phyloP scores from a whole-genome alignment of 2,329 filamentous ascomycete genomes.

The Colletotrichum lentis region DNA sequence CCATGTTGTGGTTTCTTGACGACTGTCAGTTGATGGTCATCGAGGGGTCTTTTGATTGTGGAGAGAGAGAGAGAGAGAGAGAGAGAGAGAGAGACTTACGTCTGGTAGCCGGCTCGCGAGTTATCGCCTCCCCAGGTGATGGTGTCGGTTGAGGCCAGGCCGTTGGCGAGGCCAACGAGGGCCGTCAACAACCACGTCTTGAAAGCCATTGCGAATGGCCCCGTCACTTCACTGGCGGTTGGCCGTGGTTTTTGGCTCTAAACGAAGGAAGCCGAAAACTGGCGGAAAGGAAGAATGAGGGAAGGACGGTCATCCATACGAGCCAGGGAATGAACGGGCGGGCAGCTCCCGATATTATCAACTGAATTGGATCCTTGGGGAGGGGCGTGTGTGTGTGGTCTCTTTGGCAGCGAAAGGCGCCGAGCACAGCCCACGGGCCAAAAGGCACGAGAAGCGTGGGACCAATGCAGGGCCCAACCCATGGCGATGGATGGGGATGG shows the following conservation, averaged over 20 bases:
- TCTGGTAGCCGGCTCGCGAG: slow-evolving; percentile 61
- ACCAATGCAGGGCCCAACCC: slow-evolving; percentile 20
- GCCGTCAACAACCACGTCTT: slow-evolving; percentile 40
- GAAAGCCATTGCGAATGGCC: slow-evolving; percentile 32
- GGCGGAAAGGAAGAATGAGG: slow-evolving; percentile 16
- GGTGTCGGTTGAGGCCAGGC: slow-evolving; percentile 59
- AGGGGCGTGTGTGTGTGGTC: too few species aligned
- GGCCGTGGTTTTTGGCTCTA: slow-evolving; percentile 13
- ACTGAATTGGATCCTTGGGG: slow-evolving; percentile 6
- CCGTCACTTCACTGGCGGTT: slow-evolving; percentile 20
- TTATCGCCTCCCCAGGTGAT: slow-evolving; percentile 69
- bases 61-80: not conserved
- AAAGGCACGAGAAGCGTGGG: slow-evolving; percentile 11
- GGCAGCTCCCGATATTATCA: slow-evolving; percentile 32
- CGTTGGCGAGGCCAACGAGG: slow-evolving; percentile 47
- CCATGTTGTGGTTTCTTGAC: slow-evolving; percentile 66
- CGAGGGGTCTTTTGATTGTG: not conserved
- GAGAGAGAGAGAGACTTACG: slow-evolving; percentile 48
- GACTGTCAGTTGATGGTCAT: slow-evolving; percentile 2
- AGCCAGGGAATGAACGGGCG: slow-evolving; percentile 9
- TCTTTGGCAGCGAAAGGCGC: slow-evolving; percentile 24
- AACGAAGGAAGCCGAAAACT: slow-evolving; percentile 33
- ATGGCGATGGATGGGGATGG: not conserved
- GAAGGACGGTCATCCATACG: slow-evolving; percentile 8
- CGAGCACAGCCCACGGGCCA: slow-evolving; percentile 21